phyloP scores from a whole-genome alignment of 177 flowering plant species.

The Vitis hybrid region DNA sequence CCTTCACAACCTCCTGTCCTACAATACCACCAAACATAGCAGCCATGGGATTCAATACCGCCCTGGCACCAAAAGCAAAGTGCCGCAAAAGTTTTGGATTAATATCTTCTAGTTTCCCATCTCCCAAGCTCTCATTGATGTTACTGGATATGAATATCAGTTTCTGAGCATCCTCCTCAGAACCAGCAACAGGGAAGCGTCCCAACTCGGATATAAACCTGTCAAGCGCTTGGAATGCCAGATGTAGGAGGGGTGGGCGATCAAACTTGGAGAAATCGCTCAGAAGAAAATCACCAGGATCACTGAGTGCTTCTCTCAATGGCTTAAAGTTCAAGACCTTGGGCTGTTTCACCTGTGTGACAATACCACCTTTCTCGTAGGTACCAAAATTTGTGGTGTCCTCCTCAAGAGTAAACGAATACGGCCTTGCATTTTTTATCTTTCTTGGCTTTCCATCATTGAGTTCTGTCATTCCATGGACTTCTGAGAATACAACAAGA shows the following conservation, averaged over 20 bases:
- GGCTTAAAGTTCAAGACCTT: conserved; percentile 83
- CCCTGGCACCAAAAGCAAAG: conserved; percentile 84
- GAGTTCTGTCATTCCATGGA: conserved; percentile 82
- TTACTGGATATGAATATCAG: conserved; percentile 40
- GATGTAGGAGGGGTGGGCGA: conserved; percentile 80
- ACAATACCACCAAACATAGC: conserved; percentile 97
- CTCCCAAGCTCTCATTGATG: conserved; percentile 63
- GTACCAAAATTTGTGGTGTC: conserved; percentile 72
- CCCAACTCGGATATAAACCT: conserved; percentile 56
- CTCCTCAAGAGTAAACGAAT: conserved; percentile 79
- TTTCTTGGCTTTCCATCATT: conserved; percentile 91
- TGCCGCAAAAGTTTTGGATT: conserved; percentile 62
- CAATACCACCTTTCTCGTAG: conserved; percentile 86
- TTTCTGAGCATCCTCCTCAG: conserved; percentile 82
- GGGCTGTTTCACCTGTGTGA: conserved; percentile 87
- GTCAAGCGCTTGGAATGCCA: conserved; percentile 89
- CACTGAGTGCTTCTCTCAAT: conserved; percentile 63
- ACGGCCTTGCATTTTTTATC: conserved; percentile 71
- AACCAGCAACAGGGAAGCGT: conserved; percentile 85
- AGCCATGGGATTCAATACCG: conserved; percentile 94
- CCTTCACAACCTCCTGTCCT: conserved; percentile 93
- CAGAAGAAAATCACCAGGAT: conserved; percentile 89
- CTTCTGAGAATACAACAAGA: conserved; percentile 89
- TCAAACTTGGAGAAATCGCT: conserved; percentile 92
- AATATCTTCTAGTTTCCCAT: conserved; percentile 58